Evolutionary conservation across 129 eudicot genomes (phyloP).

Genomic region (Cynara cardunculus): DNA sequence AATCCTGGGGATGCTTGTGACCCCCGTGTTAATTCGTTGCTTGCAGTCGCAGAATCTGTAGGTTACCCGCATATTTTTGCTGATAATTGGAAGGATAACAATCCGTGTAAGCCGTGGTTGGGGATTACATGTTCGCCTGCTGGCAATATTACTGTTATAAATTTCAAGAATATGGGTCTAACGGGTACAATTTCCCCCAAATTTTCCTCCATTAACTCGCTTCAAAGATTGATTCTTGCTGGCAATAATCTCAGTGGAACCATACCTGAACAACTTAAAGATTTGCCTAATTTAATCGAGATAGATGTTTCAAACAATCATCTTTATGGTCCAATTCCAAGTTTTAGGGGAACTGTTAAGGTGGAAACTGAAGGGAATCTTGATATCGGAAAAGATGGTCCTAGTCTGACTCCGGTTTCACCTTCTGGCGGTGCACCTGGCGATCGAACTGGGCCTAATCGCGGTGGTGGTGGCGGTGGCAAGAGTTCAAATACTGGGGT

Average conservation of each 20-base stretch:
- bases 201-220: conserved; percentile 39
- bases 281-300: conserved; percentile 38
- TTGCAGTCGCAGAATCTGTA: conserved; percentile 38
- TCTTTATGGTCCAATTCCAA: conserved; percentile 56
- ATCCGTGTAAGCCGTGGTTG: conserved; percentile 63
- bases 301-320: conserved; percentile 69
- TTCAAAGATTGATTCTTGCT: conserved; percentile 57
- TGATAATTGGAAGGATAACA: conserved; percentile 73
- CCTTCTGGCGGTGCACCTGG: conserved; percentile 28
- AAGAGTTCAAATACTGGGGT: conserved; percentile 43
- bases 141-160: conserved; percentile 58
- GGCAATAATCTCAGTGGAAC: conserved; percentile 57
- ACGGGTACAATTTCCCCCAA: conserved; percentile 61
- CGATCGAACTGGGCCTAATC: conserved; percentile 10
- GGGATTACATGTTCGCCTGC: conserved; percentile 49
- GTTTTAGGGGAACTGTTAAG: conserved; percentile 36
- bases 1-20: conserved; percentile 57
- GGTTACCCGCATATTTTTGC: conserved; percentile 66
- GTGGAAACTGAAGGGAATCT: conserved; percentile 48
- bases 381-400: conserved; percentile 55
- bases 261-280: conserved; percentile 57
- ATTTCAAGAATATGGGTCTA: conserved; percentile 51
- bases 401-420: conserved; percentile 37
- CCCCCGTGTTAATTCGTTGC: conserved; percentile 52
- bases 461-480: conserved; percentile 1